These are phyloP conservation scores for Apiospora saccharicola DNA, from an alignment of 2,329 filamentous ascomycete genomes.

Conservation along the genomic window DNA sequence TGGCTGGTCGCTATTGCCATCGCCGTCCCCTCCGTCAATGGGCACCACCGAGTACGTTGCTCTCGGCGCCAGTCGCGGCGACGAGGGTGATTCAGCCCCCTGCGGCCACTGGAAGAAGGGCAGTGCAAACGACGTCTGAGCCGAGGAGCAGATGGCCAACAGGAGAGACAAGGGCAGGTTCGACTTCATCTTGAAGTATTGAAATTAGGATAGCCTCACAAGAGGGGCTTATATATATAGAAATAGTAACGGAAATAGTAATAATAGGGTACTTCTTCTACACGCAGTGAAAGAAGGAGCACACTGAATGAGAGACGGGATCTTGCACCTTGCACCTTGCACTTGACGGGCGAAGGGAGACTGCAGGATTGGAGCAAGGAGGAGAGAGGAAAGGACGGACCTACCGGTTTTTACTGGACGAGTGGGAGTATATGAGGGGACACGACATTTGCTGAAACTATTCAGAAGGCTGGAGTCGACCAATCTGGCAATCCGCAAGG, in stretches of 20 bases:
- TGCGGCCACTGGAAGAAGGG: constrained; percentile 38
- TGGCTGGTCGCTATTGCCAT: constrained; percentile 39
- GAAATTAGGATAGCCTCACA: not conserved
- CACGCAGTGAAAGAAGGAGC: not conserved
- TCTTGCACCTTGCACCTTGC: constrained; percentile 6
- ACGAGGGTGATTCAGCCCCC: constrained; percentile 12
- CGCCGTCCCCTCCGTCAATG: constrained; percentile 43
- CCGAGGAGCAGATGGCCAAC: constrained; percentile 36
- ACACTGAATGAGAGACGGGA: not conserved
- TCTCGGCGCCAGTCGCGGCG: constrained; percentile 37
- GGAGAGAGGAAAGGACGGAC: not conserved
- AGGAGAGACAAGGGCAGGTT: constrained; percentile 36
- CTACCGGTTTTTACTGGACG: not conserved
- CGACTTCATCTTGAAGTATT: constrained; percentile 41
- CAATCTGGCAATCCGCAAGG: not conserved
- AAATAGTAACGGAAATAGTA: not conserved
- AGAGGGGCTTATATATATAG: constrained; percentile 6
- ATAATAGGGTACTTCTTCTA: not conserved
- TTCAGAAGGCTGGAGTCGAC: constrained; percentile 24
- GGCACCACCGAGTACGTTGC: constrained; percentile 49
- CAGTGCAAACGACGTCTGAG: constrained; percentile 35
- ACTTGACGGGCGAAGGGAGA: constrained; percentile 11
- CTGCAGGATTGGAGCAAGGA: constrained; percentile 11
- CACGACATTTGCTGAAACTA: constrained; percentile 18
- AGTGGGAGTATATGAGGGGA: not conserved